Evolutionary conservation across 805 yeast species (phyloP).

Genomic region (Sugiyamaella valdiviana): DNA sequence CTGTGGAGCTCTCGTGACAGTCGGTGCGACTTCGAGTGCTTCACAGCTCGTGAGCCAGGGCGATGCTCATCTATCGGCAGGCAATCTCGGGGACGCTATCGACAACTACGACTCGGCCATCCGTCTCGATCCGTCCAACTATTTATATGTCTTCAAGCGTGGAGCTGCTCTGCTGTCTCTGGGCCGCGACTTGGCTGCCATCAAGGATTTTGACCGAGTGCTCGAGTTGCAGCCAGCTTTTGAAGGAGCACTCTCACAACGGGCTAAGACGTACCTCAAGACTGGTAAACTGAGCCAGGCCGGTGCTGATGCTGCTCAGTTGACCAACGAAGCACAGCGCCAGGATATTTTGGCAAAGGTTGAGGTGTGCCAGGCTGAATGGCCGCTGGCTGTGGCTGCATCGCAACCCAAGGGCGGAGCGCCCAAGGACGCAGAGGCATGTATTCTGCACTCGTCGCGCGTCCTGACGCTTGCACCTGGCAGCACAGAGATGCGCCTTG

Average conservation of each 20-base stretch:
- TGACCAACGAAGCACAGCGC: constrained; percentile 12
- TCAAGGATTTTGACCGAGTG: constrained; percentile 31
- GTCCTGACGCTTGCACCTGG: constrained; percentile 29
- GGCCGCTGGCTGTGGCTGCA: constrained; percentile 13
- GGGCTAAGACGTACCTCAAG: constrained; percentile 29
- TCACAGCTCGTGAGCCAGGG: constrained; percentile 9
- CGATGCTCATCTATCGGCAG: constrained; percentile 11
- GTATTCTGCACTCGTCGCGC: constrained; percentile 22
- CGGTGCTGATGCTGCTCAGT: constrained; percentile 15
- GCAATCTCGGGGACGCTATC: constrained; percentile 16
- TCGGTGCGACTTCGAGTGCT: constrained; percentile 5
- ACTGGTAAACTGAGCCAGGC: constrained; percentile 28
- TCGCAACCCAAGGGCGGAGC: constrained; percentile 11
- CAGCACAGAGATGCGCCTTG: constrained; percentile 21
- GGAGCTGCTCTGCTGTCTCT: constrained; percentile 33
- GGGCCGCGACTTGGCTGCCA: constrained; percentile 32
- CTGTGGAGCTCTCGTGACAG: not conserved
- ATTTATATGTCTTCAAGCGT: constrained; percentile 31
- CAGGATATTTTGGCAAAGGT: constrained; percentile 17
- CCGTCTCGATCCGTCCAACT: constrained; percentile 24
- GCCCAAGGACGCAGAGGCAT: constrained; percentile 18
- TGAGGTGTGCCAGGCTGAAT: not conserved
- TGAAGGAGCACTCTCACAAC: constrained; percentile 32
- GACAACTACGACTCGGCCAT: constrained; percentile 26
- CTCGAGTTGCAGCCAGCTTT: constrained; percentile 31